Conservation (phyloP, 441 rosid genomes). For the Adansonia rubrostipa region DNA sequence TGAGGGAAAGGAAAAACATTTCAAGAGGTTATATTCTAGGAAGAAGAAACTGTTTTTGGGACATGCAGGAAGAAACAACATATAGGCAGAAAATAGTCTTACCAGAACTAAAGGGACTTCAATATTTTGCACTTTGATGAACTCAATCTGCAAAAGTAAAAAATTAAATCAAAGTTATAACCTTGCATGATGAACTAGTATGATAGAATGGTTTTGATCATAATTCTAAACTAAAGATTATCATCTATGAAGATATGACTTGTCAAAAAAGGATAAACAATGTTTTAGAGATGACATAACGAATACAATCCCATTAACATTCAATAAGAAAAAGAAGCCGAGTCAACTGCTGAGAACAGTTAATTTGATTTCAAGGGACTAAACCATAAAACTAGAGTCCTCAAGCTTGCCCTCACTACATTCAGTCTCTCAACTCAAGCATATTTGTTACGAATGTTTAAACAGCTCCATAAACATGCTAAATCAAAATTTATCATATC, state of each 20-base stretch:
- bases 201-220: constrained; percentile 19
- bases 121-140: constrained; percentile 52
- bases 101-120: constrained; percentile 75
- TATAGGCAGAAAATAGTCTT: constrained; percentile 23
- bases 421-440: constrained; percentile 2
- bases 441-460: neutral
- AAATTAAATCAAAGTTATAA: constrained; percentile 25
- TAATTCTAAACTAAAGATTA: neutral
- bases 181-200: constrained; percentile 13
- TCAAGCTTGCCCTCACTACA: neutral
- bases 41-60: constrained; percentile 5
- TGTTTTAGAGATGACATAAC: neutral
- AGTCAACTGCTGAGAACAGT: neutral
- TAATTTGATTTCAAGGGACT: neutral
- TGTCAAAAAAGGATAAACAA: neutral
- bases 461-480: constrained; percentile 3
- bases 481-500: constrained; percentile 1
- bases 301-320: constrained; percentile 12
- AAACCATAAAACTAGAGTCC: neutral
- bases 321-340: constrained; percentile 5
- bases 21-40: neutral
- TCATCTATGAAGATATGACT: constrained; percentile 1
- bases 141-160: constrained; percentile 58
- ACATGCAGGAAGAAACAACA: neutral
- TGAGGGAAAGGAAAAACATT: neutral